Base-by-base conservation (phyloP, 1,139 yeast species). In the Suhomyces bokatorum region DNA sequence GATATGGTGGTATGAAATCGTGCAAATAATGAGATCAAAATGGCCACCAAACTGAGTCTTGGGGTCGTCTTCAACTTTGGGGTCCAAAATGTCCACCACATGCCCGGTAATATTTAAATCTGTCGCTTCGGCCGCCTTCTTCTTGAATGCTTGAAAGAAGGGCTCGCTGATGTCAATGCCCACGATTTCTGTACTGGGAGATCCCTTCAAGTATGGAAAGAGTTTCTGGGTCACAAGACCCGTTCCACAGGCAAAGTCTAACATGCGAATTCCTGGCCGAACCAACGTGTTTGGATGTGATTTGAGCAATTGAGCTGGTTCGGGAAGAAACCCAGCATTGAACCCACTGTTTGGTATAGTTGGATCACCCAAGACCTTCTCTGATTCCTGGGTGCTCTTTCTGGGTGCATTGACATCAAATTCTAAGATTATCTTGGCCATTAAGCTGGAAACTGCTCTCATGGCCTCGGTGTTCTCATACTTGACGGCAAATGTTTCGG, bases 231-330 rank as follows among this genome's bases (percentile, higher is more conserved):
- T 62, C 13, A 70, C 61, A 14, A 70, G 45, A 0, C 78, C 79
- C 0, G 77, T 66, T 1, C 79, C 78, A 51, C 78, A 73, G 1
- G 77, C 78, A 53, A 74, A 73, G 52, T 74, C 78, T 46, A 74
- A 46, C 22, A 66, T 35, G 31, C 54, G 59, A 46, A 58, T 56
- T 1, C 69, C 70, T 3, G 64, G 64, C 37, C 53, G 60, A 53
- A 64, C 53, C 15, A 59, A 40, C n/a, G 57, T 39, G 14, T 48
- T 34, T 3, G 61, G 58, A 38, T 40, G 46, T 3, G 51, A 28
- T 7, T 35, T 15, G 10, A 35, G 22, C 32, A 51, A 54, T 4
- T 55, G 48, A 0, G 31, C 12, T 1, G 53, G 50, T 30, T 43
- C 47, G 9, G 62, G 62, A 24, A 58, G 52, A 14, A 12, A 13